Percentiles rank a stretch among this genome's conserved stretches.
Evolutionary conservation across 768 basidiomycete genomes (phyloP).

Genomic region (Russula dissimulans): DNA sequence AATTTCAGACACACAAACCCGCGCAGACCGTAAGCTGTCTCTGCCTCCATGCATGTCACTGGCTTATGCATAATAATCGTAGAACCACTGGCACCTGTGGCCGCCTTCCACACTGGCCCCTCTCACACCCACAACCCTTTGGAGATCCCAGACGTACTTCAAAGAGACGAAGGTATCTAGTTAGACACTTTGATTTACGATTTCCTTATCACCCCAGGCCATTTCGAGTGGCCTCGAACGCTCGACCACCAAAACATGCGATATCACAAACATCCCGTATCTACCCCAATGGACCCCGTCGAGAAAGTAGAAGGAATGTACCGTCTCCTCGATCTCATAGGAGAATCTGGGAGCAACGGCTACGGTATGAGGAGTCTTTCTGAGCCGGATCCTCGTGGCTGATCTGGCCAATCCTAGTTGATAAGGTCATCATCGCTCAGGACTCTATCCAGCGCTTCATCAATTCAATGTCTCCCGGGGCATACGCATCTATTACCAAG

Average conservation of each 20-base stretch:
- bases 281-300: neutral
- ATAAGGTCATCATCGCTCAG: conserved; percentile 53
- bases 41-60: neutral
- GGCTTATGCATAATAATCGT: neutral
- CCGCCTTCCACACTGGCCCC: no score
- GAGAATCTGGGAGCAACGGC: conserved; percentile 41
- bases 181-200: neutral
- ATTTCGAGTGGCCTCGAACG: neutral
- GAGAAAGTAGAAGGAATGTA: conserved; percentile 36
- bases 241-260: neutral
- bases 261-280: neutral
- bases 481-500: conserved; percentile 44
- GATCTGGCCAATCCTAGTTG: conserved; percentile 30
- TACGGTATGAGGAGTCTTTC: conserved; percentile 31
- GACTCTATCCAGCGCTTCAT: conserved; percentile 39
- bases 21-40: neutral
- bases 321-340: conserved; percentile 44
- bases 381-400: neutral
- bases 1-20: neutral
- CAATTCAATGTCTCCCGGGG: conserved; percentile 40
- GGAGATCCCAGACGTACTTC: neutral
- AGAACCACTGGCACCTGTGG: neutral
- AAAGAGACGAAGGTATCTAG: neutral
- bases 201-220: neutral
- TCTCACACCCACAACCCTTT: neutral